phyloP scores from a whole-genome alignment of 495 filamentous ascomycete species.

The Pyrenula massariospora region DNA sequence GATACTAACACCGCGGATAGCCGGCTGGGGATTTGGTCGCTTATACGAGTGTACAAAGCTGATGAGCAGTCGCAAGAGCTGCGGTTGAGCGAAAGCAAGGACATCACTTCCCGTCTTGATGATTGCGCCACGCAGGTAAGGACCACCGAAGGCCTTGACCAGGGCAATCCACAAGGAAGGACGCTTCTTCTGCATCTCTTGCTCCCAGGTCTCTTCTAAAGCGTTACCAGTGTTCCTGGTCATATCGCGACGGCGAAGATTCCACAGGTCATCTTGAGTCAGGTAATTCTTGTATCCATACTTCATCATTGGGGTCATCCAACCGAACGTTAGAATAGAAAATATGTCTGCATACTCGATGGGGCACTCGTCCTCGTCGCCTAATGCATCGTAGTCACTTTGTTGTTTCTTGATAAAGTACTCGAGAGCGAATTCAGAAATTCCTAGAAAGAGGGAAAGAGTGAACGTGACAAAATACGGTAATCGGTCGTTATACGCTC shows the following conservation, averaged over 20 bases:
- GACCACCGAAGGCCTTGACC: slow-evolving; percentile 70
- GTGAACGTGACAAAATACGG: slow-evolving; percentile 74
- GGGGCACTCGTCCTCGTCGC: slow-evolving; percentile 87
- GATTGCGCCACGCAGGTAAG: slow-evolving; percentile 65
- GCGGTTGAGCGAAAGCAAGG: slow-evolving; percentile 82
- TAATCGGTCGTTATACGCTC: slow-evolving; percentile 49
- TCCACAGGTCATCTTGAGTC: slow-evolving; percentile 96
- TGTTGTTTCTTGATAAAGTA: slow-evolving; percentile 85
- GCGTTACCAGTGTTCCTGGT: slow-evolving; percentile 53
- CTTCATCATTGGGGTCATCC: slow-evolving; percentile 99
- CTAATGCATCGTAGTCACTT: slow-evolving; percentile 69
- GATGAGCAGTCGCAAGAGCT: slow-evolving; percentile 78
- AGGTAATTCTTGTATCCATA: slow-evolving; percentile 85
- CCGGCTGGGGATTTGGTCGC: slow-evolving; percentile 53
- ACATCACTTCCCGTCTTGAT: slow-evolving; percentile 81
- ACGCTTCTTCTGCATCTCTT: slow-evolving; percentile 59
- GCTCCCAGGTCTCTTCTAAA: slow-evolving; percentile 66
- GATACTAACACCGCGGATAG: slow-evolving; percentile 76
- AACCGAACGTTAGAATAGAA: slow-evolving; percentile 86
- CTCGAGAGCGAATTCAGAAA: slow-evolving; percentile 70
- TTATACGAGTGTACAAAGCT: slow-evolving; percentile 74
- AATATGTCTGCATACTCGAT: slow-evolving; percentile 91
- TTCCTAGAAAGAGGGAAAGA: slow-evolving; percentile 58
- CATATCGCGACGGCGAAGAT: slow-evolving; percentile 67
- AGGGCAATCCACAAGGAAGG: slow-evolving; percentile 92